Evolutionary conservation across 2,329 filamentous ascomycete species (phyloP), one percentile per base, ranked within the genome.

Genomic region (Aspergillus fijiensis): DNA sequence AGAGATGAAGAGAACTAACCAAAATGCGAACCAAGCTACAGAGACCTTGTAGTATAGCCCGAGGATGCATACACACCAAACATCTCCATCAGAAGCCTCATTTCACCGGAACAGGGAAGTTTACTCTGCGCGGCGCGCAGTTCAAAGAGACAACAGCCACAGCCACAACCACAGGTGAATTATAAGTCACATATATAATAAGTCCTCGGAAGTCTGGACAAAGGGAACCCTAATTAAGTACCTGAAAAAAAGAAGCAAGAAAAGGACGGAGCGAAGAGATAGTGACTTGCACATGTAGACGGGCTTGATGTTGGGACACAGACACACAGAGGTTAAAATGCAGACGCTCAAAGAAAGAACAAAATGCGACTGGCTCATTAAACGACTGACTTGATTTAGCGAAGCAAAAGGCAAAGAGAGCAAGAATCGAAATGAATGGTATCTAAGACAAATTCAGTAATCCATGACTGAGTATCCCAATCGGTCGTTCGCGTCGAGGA

Each of bases 401-500:
- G 27, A 29, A 29, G 7, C 6, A 33, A 35, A 16, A 50, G 19
- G 29, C n/a, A 52, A 21, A 51, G 42, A 49, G 33, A 45, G 54
- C 29, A 56, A 29, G 39, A 23, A 16, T 31, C 16, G 25, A 50
- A 54, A 50, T 23, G 55, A 58, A 29, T 61, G 59, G 55, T 61
- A 61, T 61, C 55, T 48, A 55, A 59, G 49, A 51, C 48, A 50
- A 29, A 27, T 23, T 74, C 63, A 77, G 51, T 73, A 77, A 59
- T 79, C 75, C 49, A 70, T 69, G 16, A 65, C 62, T 14, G 72
- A 69, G 50, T 71, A 69, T 42, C 75, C 76, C 50, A 80, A 60
- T 63, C 75, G 74, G 55, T 80, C 78, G 60, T 74, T 79, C n/a
- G 76, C 72, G 58, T 80, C 77, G 49, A 80, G 71, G 6, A 80